Percentiles rank a stretch among this genome's conserved stretches.
These are phyloP conservation scores for Pythium vanterpoolii DNA, from an alignment of 352 stramenopile species.

Conservation along the genomic window DNA sequence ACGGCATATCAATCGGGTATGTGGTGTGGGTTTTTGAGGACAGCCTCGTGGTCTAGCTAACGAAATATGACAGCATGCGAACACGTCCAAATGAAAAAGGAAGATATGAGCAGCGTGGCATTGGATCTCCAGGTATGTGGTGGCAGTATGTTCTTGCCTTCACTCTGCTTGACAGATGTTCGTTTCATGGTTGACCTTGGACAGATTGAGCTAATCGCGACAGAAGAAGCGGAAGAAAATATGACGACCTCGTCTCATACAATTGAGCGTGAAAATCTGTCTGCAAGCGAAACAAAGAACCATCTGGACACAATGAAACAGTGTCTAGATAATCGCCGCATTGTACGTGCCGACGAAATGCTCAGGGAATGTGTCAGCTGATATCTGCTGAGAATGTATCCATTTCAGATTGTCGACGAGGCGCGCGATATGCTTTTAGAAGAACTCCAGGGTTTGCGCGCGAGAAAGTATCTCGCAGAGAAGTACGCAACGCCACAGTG, in stretches of 20 bases:
- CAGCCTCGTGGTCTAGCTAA: neutral
- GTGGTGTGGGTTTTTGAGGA: neutral
- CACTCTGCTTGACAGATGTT: neutral
- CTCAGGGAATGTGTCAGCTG: neutral
- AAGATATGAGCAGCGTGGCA: neutral
- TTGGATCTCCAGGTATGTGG: neutral
- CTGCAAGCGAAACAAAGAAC: neutral
- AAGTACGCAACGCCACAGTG: neutral
- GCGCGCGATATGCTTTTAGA: slow-evolving; percentile 1
- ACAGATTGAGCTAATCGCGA: neutral
- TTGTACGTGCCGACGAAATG: neutral
- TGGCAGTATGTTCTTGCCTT: neutral
- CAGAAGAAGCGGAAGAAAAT: neutral
- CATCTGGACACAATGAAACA: neutral
- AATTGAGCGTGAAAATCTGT: neutral
- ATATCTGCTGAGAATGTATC: neutral
- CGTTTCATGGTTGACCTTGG: neutral
- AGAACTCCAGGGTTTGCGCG: neutral
- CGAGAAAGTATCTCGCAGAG: neutral
- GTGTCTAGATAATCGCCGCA: neutral
- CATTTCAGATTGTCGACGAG: neutral
- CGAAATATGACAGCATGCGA: neutral
- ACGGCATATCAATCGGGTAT: neutral
- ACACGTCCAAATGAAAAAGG: neutral
- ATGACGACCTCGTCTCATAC: neutral